Evolutionary conservation across 352 stramenopile species (phyloP), one percentile per base, ranked within the genome.

Genomic region (Globisporangium carolinianum): DNA sequence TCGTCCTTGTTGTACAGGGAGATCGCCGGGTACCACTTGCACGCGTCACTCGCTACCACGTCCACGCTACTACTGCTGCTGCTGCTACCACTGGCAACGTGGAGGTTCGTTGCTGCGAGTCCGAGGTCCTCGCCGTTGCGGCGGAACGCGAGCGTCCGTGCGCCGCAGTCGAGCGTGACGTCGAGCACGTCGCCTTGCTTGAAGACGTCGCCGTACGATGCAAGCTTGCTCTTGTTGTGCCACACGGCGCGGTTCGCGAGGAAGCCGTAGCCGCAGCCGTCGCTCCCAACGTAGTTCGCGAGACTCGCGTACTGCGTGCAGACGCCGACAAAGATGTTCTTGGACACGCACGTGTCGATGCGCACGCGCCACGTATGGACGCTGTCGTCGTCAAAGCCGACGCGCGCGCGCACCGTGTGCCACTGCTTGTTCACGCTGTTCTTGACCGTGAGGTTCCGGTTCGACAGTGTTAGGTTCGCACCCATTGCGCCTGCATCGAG

Each of bases 1-100:
- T 96, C 87, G 47, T 91, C 86, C 59, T 95, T 96, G 68, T 97
- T 97, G 65, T 97, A 97, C 64, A 97, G 69, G 3, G 87, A 96
- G 48, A 97, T 82, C 7, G 89, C 88, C 9, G 90, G 89, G 54
- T 86, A 97, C 80, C 80, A 90, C 48, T 84, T 90, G 61, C 65
- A 83, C 18, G 53, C 35, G 10, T 66, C 55, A 38, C 55, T 60
- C 14, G 32, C n/a, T 4, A 37, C 46, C 6, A 36, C 14, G 0
- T 9, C 9, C 17, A 47, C 24, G 10, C n/a, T 54, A 14, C 37
- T 37, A 2, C 41, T 53, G 42, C 32, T 56, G 9, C 11, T 53
- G 41, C 57, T 62, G 41, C 53, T 57, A 6, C 45, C 39, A 10
- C 3, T 15, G 37, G 64, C 57, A 5, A 67, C 68, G 15, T 75